Evolutionary conservation across 495 filamentous ascomycete genomes (phyloP).

Genomic region (Monascus purpureus): DNA sequence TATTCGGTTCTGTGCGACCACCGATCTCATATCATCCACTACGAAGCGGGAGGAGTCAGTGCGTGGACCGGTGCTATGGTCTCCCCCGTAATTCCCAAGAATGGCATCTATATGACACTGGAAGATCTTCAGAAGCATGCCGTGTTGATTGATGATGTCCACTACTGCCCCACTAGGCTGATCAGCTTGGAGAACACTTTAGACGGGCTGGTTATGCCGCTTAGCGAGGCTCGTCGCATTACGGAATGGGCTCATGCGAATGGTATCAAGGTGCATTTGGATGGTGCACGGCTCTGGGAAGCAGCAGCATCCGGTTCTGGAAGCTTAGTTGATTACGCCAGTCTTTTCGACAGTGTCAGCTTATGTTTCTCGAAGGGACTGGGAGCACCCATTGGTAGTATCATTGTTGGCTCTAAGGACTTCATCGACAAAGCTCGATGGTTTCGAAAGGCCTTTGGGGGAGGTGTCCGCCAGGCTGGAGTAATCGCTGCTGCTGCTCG

Average conservation of each 20-base stretch:
- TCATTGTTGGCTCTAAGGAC: slow-evolving; percentile 51
- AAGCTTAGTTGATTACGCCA: slow-evolving; percentile 51
- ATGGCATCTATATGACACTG: slow-evolving; percentile 59
- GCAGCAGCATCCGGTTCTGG: slow-evolving; percentile 47
- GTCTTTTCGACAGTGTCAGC: slow-evolving; percentile 63
- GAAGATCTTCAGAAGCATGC: slow-evolving; percentile 51
- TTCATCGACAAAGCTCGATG: slow-evolving; percentile 63
- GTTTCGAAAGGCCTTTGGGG: slow-evolving; percentile 75
- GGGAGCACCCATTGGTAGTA: slow-evolving; percentile 75
- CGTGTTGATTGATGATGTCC: slow-evolving; percentile 26
- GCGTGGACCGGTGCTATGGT: slow-evolving; percentile 31
- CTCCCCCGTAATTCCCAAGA: slow-evolving; percentile 30
- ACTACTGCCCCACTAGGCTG: slow-evolving; percentile 55
- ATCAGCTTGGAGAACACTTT: slow-evolving; percentile 81
- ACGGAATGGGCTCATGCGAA: slow-evolving; percentile 52
- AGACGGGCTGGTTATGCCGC: slow-evolving; percentile 61
- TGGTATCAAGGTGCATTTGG: slow-evolving; percentile 61
- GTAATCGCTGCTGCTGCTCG: slow-evolving; percentile 33
- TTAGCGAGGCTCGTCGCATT: slow-evolving; percentile 53
- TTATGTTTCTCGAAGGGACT: slow-evolving; percentile 85
- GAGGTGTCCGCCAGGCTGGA: slow-evolving; percentile 60
- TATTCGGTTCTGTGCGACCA: slow-evolving; percentile 35
- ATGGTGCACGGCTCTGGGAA: slow-evolving; percentile 79
- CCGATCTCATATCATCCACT: slow-evolving; percentile 32
- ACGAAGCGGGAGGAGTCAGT: slow-evolving; percentile 38